Base-by-base conservation (phyloP, 208 protist species). In the Novymonas esmeraldas region DNA sequence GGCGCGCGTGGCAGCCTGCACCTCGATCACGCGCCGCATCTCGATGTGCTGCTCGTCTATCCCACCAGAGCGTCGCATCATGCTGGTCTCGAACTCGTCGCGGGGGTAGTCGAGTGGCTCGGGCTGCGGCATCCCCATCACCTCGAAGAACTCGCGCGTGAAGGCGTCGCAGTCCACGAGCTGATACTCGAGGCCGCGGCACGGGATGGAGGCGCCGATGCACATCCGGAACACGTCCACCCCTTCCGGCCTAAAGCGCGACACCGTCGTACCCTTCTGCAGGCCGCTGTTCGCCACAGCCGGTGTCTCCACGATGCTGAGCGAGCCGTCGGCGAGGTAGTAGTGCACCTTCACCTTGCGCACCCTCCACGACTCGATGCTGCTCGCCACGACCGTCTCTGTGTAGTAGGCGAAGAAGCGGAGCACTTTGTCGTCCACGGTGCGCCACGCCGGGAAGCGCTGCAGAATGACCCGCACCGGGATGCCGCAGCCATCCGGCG, bases 341-440 rank as follows among this genome's bases (percentile, higher is more conserved):
- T 93, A 98, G 59, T 95, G 78, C 16, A 99, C 81, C 58, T 87
- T 89, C 55, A 97, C 92, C 60, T 94, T 95, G 56, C 96, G 87
- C 44, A 99, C 82, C 51, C 98, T 90, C 36, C 63, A 75, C 29
- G 72, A 73, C 76, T 99, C 98, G 0, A 92, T 41, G 2, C 62
- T 69, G 55, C 86, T 96, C 70, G 98, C 96, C 52, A 90, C 74
- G 26, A 99, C 95, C 6, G 82, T 70, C 80, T 99, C 97, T 31
- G 90, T 76, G 78, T 98, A 98, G 76, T 95, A 99, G 28, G 79
- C 96, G 64, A 96, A 97, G 74, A 98, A 99, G 50, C 96, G 87
- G 26, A 99, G 86, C 13, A 98, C 94, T 60, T 98, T 97, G 55
- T 95, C 73, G 63, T 98, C 95, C 42, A 98, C 74, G 14, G 88